Evolutionary conservation across 2,329 filamentous ascomycete genomes (phyloP).

Genomic region (Talaromyces sp.): DNA sequence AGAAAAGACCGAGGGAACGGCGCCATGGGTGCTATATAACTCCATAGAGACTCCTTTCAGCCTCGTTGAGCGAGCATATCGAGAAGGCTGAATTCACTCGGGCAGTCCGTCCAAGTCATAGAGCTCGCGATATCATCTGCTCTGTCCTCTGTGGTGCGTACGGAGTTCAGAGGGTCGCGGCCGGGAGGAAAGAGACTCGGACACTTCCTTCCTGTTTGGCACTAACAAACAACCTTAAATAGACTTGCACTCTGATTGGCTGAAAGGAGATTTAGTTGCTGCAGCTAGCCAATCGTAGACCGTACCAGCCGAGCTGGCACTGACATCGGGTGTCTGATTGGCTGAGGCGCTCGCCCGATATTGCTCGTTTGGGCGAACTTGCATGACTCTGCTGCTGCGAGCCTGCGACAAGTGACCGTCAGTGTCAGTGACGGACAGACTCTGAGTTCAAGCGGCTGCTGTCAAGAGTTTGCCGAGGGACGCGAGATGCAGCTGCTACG

Average conservation of each 20-base stretch:
- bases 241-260: not conserved
- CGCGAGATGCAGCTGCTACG: not conserved
- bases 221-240: not conserved
- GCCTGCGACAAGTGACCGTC: too few relatives aligned
- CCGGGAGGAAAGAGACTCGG: not conserved
- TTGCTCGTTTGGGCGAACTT: conserved; percentile 7
- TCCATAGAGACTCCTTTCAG: conserved; percentile 1
- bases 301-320: not conserved
- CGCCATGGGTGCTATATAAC: conserved; percentile 12
- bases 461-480: not conserved
- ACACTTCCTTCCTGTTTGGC: conserved; percentile 8
- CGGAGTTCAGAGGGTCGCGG: not conserved
- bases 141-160: not conserved
- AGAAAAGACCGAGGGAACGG: conserved; percentile 4
- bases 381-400: too few relatives aligned
- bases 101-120: not conserved
- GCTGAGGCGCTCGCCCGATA: not conserved
- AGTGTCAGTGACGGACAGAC: too few relatives aligned
- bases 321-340: not conserved
- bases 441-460: not conserved
- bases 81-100: not conserved
- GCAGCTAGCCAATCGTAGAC: not conserved
- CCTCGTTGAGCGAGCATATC: not conserved
- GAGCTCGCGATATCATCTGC: not conserved
- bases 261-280: not conserved